Evolutionary conservation across 2,329 filamentous ascomycete species (phyloP), one percentile per base, ranked within the genome.

Genomic region (Penicillium sp.): DNA sequence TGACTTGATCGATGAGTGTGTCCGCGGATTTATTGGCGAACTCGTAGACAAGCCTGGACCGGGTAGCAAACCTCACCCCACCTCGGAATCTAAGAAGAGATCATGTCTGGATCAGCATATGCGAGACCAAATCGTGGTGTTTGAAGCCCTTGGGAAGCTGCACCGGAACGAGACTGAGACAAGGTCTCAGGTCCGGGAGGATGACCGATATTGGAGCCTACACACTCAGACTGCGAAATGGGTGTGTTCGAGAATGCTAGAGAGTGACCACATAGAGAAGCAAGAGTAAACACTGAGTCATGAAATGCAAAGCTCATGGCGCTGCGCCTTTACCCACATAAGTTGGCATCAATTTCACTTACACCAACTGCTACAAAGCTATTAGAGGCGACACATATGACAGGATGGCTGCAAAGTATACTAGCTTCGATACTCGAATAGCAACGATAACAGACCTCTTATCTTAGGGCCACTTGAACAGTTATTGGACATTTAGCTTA

Each of bases 91-190:
- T 6, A n/a, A 3, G 12, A 53, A 46, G 47, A 56, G 53, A 47
- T 76, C 79, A 0, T 80, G 75, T 58, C 76, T 84, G 4, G 83
- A 85, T 59, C 74, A 77, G 61, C 73, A 76, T 55, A 75, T 83
- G 76, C 70, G 79, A 41, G 83, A 85, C 65, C 83, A 85, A 60
- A 58, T 85, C 24, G 78, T 84, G 1, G 74, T 85, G 0, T 85
- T 83, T 52, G 81, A 85, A 61, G 80, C 80, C 15, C 65, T 86
- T 18, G 80, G 80, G 3, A 4, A 59, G 68, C 65, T 62, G n/a
- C 63, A 66, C 29, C 28, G 28, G 39, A 45, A 23, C 5, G 24
- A 21, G 41, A 29, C 53, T 23, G 60, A 65, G 59, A 51, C 51
- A 52, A 29, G 8, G 23, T 24, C 36, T 39, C 12, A 23, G 42